Percentiles rank a stretch among this genome's conserved stretches.
phyloP scores from a whole-genome alignment of 192 early-diverging fungal species.

The Coemansia sp. region DNA sequence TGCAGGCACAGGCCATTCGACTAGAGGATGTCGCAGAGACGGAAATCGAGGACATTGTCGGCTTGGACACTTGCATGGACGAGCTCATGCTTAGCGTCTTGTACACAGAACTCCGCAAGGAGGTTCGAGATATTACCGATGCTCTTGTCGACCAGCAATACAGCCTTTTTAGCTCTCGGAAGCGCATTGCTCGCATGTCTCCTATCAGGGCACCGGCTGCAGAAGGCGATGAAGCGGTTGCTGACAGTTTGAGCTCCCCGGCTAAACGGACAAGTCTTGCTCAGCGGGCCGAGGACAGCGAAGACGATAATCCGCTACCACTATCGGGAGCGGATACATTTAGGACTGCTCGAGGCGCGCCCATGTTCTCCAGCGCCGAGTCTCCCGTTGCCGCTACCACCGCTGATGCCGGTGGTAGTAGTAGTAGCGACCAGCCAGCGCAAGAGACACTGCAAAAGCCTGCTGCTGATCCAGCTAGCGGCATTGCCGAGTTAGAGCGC shows the following conservation, averaged over 20 bases:
- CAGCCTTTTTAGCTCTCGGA: conserved; percentile 17
- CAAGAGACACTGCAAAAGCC: background rate
- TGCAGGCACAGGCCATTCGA: conserved; percentile 43
- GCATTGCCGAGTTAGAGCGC: conserved; percentile 14
- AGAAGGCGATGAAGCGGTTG: background rate
- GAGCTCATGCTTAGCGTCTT: conserved; percentile 44
- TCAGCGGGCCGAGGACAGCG: background rate
- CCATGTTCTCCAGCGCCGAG: conserved; percentile 5
- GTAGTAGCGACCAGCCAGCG: background rate
- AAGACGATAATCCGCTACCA: conserved; percentile 9
- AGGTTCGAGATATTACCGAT: conserved; percentile 33
- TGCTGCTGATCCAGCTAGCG: background rate
- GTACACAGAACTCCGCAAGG: conserved; percentile 43
- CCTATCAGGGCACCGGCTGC: background rate
- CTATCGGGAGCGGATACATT: conserved; percentile 32
- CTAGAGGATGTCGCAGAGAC: conserved; percentile 40
- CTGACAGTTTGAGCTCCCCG: background rate
- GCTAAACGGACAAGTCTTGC: background rate
- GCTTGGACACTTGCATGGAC: conserved; percentile 24
- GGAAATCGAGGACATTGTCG: conserved; percentile 26
- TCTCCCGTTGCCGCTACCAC: background rate
- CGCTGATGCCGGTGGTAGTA: background rate
- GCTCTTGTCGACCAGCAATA: conserved; percentile 30
- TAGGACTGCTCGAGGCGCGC: conserved; percentile 32
- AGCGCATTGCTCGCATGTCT: background rate